These are phyloP conservation scores for Dictyostelium brefeldianum DNA, from an alignment of 78 protist species.

Conservation along the genomic window DNA sequence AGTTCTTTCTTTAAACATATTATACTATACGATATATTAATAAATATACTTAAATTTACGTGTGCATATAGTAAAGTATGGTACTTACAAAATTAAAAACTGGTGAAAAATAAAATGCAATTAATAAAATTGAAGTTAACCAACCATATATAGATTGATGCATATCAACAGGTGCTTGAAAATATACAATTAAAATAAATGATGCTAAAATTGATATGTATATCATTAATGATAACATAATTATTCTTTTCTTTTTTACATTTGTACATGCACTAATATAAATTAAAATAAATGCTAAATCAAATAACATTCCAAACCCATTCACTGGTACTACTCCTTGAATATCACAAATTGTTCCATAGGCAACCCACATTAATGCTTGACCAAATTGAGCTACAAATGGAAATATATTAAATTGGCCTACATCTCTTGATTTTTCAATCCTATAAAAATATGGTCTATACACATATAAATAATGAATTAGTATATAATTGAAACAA, in stretches of 20 bases:
- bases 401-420: constrained; percentile 20
- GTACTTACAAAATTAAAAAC: not conserved
- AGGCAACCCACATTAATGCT: constrained; percentile 25
- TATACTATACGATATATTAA: not conserved
- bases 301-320: constrained; percentile 17
- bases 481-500: too few species aligned
- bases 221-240: not conserved
- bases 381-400: constrained; percentile 18
- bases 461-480: too few species aligned
- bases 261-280: constrained; percentile 3
- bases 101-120: constrained; percentile 6
- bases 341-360: constrained; percentile 15
- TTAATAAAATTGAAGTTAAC: constrained; percentile 22
- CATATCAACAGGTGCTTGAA: not conserved
- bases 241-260: not conserved
- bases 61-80: not conserved
- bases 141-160: constrained; percentile 10
- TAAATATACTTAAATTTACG: not conserved
- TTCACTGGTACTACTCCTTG: constrained; percentile 10
- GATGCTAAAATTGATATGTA: not conserved
- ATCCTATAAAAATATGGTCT: constrained; percentile 29
- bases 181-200: not conserved
- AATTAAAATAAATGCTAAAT: not conserved
- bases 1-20: constrained; percentile 20
- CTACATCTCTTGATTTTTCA: constrained; percentile 8